These are phyloP conservation scores for Yarrowia osloensis DNA, from an alignment of 805 yeast genomes.

Conservation along the genomic window DNA sequence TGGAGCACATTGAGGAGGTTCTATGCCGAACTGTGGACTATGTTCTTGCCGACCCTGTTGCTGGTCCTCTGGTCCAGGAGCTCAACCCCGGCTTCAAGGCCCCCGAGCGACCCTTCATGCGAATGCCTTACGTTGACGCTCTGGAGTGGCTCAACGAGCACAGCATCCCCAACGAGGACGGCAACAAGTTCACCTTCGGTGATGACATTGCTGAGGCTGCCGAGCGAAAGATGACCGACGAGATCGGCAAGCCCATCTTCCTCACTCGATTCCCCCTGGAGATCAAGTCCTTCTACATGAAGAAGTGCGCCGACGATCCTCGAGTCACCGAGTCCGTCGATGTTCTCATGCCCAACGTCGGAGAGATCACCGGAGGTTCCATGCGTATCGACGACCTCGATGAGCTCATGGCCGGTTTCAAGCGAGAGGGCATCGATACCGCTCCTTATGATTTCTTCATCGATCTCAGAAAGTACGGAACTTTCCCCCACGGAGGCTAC, in stretches of 20 bases:
- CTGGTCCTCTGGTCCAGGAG: constrained; percentile 86
- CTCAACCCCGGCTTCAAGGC: constrained; percentile 88
- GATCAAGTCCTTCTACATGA: constrained; percentile 98
- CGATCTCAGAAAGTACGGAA: constrained; percentile 95
- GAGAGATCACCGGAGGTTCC: constrained; percentile 98
- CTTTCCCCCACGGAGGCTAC: constrained; percentile 98
- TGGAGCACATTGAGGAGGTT: constrained; percentile 79
- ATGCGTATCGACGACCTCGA: constrained; percentile 88
- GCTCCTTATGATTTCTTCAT: constrained; percentile 92
- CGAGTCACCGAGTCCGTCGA: constrained; percentile 98
- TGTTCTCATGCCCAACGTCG: constrained; percentile 98
- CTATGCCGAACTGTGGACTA: constrained; percentile 68
- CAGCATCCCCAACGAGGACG: constrained; percentile 92
- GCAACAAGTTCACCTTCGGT: constrained; percentile 89
- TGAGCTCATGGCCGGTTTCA: constrained; percentile 85
- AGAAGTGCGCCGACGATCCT: constrained; percentile 82
- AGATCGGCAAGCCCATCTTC: constrained; percentile 87
- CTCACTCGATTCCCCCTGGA: constrained; percentile 94
- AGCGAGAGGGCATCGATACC: constrained; percentile 85
- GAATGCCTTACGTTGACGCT: constrained; percentile 90
- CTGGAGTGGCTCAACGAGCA: constrained; percentile 96
- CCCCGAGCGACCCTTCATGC: constrained; percentile 83
- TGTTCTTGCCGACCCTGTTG: constrained; percentile 84
- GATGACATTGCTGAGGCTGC: constrained; percentile 99
- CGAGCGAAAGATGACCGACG: constrained; percentile 97